Evolutionary conservation across 1,284 basidiomycete species (phyloP).

Genomic region (Cryptococcus wingfieldii): DNA sequence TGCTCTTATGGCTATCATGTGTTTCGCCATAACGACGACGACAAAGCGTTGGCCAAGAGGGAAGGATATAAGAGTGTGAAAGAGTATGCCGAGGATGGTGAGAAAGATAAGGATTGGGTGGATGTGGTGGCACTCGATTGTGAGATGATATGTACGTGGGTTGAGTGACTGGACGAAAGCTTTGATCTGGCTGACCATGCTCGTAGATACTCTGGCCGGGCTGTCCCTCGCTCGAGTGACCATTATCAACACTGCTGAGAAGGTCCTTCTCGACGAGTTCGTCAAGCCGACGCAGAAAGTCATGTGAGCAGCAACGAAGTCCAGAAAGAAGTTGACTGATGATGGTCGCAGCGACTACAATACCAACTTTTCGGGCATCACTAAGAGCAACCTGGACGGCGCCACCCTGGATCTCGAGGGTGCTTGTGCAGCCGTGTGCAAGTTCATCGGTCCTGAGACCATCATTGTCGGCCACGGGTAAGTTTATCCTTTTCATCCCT

Average conservation of each 20-base stretch:
- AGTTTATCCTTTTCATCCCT: slow-evolving; percentile 7
- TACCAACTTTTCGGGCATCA: slow-evolving; percentile 80
- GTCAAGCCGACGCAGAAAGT: slow-evolving; percentile 72
- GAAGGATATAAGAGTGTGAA: slow-evolving; percentile 63
- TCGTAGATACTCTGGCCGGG: slow-evolving; percentile 71
- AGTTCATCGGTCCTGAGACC: slow-evolving; percentile 69
- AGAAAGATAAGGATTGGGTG: slow-evolving; percentile 33
- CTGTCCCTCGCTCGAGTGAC: slow-evolving; percentile 82
- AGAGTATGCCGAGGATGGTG: slow-evolving; percentile 24
- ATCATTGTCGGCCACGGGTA: slow-evolving; percentile 67
- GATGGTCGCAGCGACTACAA: slow-evolving; percentile 66
- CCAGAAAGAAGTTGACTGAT: not conserved
- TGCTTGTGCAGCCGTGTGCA: slow-evolving; percentile 63
- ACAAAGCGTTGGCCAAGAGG: slow-evolving; percentile 66
- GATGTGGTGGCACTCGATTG: slow-evolving; percentile 80
- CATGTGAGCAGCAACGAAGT: slow-evolving; percentile 57
- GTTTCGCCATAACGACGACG: slow-evolving; percentile 50
- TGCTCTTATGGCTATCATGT: slow-evolving; percentile 35
- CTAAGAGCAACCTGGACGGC: slow-evolving; percentile 56
- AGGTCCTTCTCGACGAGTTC: slow-evolving; percentile 72
- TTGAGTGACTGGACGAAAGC: not conserved
- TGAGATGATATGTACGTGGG: slow-evolving; percentile 70
- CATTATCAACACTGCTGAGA: slow-evolving; percentile 69
- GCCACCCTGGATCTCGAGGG: slow-evolving; percentile 63
- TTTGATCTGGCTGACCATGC: not conserved